These are phyloP conservation scores for Dactylellina cionopaga DNA, from an alignment of 2,329 filamentous ascomycete species.

Conservation along the genomic window DNA sequence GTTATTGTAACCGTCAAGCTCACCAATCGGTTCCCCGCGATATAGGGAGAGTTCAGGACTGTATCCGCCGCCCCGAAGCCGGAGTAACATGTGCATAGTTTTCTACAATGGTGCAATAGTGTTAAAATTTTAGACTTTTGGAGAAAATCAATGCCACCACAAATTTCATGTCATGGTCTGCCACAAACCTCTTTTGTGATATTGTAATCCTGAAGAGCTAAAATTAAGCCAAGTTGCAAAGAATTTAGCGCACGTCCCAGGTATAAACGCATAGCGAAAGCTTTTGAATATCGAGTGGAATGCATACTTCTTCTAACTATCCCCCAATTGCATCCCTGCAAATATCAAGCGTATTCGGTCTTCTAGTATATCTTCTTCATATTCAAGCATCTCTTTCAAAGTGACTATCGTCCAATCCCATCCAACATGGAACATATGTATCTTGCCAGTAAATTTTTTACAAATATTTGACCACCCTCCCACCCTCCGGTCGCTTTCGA, in stretches of 20 bases:
- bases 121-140: background rate
- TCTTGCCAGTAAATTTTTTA: background rate
- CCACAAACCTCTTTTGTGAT: background rate
- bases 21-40: too few relatives aligned
- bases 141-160: background rate
- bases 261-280: too few relatives aligned
- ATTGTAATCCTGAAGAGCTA: background rate
- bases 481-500: too few relatives aligned
- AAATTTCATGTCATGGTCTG: too few relatives aligned
- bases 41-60: background rate
- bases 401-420: background rate
- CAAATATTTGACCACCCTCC: background rate
- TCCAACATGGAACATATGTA: background rate
- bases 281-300: too few relatives aligned
- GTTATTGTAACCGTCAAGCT: too few relatives aligned
- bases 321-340: too few relatives aligned
- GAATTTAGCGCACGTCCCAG: background rate
- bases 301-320: background rate
- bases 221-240: background rate
- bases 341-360: background rate
- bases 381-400: background rate
- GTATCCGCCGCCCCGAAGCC: background rate
- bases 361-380: background rate
- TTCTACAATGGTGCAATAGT: background rate
- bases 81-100: background rate